Evolutionary conservation across 2,329 filamentous ascomycete species (phyloP).

Genomic region (Ophiocordyceps camponoti-saundersi): DNA sequence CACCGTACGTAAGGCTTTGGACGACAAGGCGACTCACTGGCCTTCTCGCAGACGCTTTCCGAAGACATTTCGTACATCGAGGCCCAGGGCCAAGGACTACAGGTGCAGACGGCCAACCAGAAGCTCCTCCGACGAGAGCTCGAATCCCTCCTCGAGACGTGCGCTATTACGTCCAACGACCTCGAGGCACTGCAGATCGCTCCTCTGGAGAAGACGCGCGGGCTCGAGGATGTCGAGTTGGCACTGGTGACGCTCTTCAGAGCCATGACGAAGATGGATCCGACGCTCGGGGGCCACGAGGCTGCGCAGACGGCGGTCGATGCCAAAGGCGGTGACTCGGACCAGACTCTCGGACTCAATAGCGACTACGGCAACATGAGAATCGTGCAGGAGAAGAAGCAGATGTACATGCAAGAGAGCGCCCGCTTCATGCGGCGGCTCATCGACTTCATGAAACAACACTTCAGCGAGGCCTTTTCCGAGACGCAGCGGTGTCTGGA

Average conservation of each 20-base stretch:
- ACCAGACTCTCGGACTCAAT: constrained; percentile 36
- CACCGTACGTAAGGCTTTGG: constrained; percentile 3
- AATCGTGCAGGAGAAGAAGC: constrained; percentile 85
- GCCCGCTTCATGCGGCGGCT: constrained; percentile 61
- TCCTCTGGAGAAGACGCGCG: constrained; percentile 52
- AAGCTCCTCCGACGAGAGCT: constrained; percentile 84
- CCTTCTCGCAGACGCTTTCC: constrained; percentile 52
- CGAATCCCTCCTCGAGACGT: constrained; percentile 73
- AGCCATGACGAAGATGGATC: constrained; percentile 87
- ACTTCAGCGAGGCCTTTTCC: constrained; percentile 60
- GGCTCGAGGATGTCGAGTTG: constrained; percentile 61
- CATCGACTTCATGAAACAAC: constrained; percentile 64
- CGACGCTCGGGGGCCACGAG: constrained; percentile 45
- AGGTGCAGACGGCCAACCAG: constrained; percentile 94
- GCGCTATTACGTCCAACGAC: constrained; percentile 64
- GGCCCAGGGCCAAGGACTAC: constrained; percentile 87
- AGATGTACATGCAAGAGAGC: constrained; percentile 68
- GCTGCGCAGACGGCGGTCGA: constrained; percentile 28
- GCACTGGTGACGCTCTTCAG: constrained; percentile 72
- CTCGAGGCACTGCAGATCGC: constrained; percentile 58
- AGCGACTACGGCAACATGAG: constrained; percentile 78
- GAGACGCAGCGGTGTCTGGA: constrained; percentile 50
- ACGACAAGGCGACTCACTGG: background rate
- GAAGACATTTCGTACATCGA: constrained; percentile 97
- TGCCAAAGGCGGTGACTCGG: constrained; percentile 20